Evolutionary conservation across 805 yeast genomes (phyloP), one percentile per base, ranked within the genome.

Genomic region (Yarrowia sp.): DNA sequence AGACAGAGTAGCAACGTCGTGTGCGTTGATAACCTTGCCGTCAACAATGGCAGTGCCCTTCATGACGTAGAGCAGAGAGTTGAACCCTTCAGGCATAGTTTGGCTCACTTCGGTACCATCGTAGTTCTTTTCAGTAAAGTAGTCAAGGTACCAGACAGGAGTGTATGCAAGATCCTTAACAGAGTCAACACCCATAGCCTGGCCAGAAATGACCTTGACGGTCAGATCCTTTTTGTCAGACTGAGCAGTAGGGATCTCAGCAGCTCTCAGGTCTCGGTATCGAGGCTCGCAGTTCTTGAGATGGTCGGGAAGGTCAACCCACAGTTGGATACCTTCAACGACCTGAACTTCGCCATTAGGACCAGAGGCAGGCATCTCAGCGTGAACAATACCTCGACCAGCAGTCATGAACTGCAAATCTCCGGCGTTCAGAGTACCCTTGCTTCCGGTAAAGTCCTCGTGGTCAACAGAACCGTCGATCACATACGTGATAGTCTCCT

Each of bases 331-430:
- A n/a, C 56, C 56, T 13, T 50, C 56, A 12, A 50, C 56, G 13
- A 50, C 56, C 40, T 50, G 42, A 2, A 10, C 13, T 19, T 50
- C 56, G 1, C 56, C 56, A 9, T 50, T 34, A 12, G 56, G 56
- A 13, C 56, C 56, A 6, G 56, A 24, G 12, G 56, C 56, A 34
- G 96, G 96, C 86, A 91, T 91, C 74, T 91, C 97, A 3, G 91
- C 84, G 76, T 91, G 97, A 55, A 89, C 90, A 46, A 91, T 84
- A 68, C 94, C 97, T 73, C 83, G 84, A 68, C 97, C 96, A 6
- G 97, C 96, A 49, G 96, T 91, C 97, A 91, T 91, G 76, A 91
- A 91, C 77, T 91, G 97, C 71, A 91, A 79, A 76, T 50, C 56
- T 1, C 56, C 56, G 2, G 56, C 42, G 9, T 50, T 50, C 9